phyloP scores from a whole-genome alignment of 1,284 basidiomycete genomes.

The Polyporus tsugae region DNA sequence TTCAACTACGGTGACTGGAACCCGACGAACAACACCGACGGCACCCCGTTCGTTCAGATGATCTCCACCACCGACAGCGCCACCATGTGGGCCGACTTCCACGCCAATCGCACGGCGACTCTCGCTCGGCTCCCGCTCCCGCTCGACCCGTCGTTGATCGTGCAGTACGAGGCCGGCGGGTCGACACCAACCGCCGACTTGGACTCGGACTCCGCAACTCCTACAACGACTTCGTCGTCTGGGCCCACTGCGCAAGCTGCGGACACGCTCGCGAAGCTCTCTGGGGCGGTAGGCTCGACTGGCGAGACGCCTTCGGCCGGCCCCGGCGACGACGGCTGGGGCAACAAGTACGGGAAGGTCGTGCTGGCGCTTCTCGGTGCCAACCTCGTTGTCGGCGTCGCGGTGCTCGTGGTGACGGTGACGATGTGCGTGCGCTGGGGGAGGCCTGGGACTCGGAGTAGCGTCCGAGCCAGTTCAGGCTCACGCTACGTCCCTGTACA shows the following conservation, averaged over 20 bases:
- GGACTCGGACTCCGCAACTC: not conserved
- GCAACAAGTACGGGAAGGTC: constrained; percentile 14
- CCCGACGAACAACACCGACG: constrained; percentile 30
- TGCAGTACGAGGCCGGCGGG: not conserved
- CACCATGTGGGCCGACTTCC: constrained; percentile 33
- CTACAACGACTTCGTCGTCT: constrained; percentile 1
- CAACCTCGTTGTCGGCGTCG: constrained; percentile 15
- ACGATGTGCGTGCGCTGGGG: constrained; percentile 15
- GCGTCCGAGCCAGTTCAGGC: not conserved
- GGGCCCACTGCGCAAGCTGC: not conserved
- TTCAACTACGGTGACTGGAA: constrained; percentile 53
- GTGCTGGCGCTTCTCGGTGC: constrained; percentile 18
- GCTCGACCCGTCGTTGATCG: constrained; percentile 8
- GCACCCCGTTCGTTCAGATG: constrained; percentile 46
- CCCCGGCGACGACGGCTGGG: constrained; percentile 4
- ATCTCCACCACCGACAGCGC: constrained; percentile 36
- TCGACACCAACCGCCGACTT: not conserved
- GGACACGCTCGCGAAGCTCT: not conserved
- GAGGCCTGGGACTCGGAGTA: constrained; percentile 4
- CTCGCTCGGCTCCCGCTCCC: constrained; percentile 21
- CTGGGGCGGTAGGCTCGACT: not conserved
- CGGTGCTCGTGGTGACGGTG: constrained; percentile 11
- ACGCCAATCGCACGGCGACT: constrained; percentile 19
- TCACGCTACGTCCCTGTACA: constrained; percentile 13
- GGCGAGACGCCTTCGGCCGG: not conserved